Conservation (phyloP, 345 rosid genomes). For the Xanthoceras sorbifolium region DNA sequence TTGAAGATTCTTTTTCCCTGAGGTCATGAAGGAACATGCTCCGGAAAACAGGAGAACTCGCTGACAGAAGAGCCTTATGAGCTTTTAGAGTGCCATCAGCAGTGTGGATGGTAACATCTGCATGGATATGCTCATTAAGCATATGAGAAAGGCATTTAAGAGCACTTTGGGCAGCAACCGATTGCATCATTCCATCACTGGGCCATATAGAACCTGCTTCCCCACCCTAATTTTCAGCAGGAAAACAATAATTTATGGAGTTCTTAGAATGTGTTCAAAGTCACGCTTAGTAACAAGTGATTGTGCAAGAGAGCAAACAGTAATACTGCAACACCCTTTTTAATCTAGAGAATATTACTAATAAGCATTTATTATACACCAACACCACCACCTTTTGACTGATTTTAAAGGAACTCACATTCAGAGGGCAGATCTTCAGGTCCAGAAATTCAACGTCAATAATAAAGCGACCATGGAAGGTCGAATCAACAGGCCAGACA, state of each 20-base stretch:
- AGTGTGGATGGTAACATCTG: conserved; percentile 78
- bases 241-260: conserved; percentile 6
- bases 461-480: conserved; percentile 66
- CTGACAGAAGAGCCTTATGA: conserved; percentile 81
- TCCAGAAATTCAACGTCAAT: conserved; percentile 97
- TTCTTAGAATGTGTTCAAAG: not conserved
- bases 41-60: conserved; percentile 87
- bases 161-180: conserved; percentile 57
- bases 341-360: not conserved
- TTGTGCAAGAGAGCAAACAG: not conserved
- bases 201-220: conserved; percentile 76
- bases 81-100: conserved; percentile 75
- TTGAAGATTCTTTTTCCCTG: conserved; percentile 87
- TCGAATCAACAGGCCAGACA: conserved; percentile 75
- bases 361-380: not conserved
- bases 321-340: not conserved
- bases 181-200: conserved; percentile 60
- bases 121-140: conserved; percentile 75
- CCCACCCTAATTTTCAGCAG: conserved; percentile 54
- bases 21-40: conserved; percentile 93
- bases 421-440: conserved; percentile 62
- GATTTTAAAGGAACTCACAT: conserved; percentile 50
- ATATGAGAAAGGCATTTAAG: conserved; percentile 80
- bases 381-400: not conserved
- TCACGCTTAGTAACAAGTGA: not conserved